Evolutionary conservation across 805 yeast species (phyloP).

Genomic region (Ogataea salicorniae): DNA sequence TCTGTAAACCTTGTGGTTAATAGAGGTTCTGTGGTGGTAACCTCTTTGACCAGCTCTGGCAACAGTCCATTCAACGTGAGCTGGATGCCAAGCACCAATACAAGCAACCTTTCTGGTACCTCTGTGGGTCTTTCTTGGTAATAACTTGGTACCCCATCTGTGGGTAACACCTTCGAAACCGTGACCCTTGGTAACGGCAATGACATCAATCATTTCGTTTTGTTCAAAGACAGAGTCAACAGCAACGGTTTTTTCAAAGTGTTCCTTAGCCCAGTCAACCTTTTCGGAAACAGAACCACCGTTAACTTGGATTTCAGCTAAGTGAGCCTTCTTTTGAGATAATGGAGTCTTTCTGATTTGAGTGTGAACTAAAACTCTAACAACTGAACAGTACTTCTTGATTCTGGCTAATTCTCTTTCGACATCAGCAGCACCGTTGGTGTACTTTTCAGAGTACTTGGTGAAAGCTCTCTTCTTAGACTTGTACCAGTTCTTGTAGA

Average conservation of each 20-base stretch:
- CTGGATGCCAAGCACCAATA: conserved; percentile 99
- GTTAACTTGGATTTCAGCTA: conserved; percentile 99
- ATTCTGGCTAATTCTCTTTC: conserved; percentile 98
- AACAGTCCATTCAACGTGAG: conserved; percentile 99
- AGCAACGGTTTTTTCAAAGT: conserved; percentile 97
- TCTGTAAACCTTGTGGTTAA: conserved; percentile 99
- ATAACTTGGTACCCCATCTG: conserved; percentile 99
- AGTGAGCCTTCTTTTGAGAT: conserved; percentile 98
- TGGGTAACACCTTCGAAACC: conserved; percentile 99
- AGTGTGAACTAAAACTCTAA: conserved; percentile 99
- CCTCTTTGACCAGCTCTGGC: conserved; percentile 99
- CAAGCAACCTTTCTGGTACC: conserved; percentile 99
- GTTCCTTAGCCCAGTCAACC: conserved; percentile 98
- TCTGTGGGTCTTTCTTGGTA: conserved; percentile 99
- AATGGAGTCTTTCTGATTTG: conserved; percentile 99
- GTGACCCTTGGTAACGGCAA: conserved; percentile 99
- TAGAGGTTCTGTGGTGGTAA: conserved; percentile 99
- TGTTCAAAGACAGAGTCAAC: conserved; percentile 97
- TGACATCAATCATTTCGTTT: conserved; percentile 97
- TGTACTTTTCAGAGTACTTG: conserved; percentile 98
- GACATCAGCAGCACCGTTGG: conserved; percentile 80
- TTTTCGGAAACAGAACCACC: conserved; percentile 98
- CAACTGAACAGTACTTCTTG: conserved; percentile 96
- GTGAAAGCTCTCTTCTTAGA: conserved; percentile 99
- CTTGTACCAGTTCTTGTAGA: conserved; percentile 99